Conservation (phyloP, 176 grass and related monocot genomes). For the Tillandsia leiboldiana region DNA sequence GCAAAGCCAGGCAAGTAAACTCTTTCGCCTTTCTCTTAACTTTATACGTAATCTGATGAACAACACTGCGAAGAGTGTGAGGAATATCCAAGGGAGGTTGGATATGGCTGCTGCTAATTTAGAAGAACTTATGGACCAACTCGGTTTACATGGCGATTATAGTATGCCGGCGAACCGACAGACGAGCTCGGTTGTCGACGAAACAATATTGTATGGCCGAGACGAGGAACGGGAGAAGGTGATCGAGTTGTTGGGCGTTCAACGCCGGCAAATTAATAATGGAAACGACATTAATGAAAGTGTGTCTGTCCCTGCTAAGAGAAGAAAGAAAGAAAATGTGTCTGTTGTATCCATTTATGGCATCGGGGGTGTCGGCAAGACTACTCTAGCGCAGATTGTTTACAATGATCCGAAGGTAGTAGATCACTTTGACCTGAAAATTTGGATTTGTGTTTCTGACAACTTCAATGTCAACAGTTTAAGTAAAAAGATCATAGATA, state of each 20-base stretch:
- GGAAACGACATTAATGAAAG: no score
- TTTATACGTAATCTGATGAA: no score
- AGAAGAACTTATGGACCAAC: no score
- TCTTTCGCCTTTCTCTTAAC: no score
- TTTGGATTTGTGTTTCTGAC: background rate
- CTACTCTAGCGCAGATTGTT: background rate
- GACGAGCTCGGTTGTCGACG: no score
- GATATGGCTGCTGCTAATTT: no score
- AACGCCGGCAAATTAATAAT: background rate
- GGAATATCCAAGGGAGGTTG: no score
- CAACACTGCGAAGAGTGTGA: no score
- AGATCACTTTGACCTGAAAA: background rate
- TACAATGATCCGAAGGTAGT: background rate
- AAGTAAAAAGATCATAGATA: background rate
- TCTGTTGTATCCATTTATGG: background rate
- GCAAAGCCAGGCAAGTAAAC: no score
- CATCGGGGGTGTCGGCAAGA: background rate
- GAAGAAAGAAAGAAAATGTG: conserved; percentile 1
- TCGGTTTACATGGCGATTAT: no score
- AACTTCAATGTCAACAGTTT: background rate
- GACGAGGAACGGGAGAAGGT: conserved; percentile 3
- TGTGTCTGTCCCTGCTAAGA: background rate
- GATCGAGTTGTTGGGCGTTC: background rate
- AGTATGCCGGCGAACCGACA: no score
- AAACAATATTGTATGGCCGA: no score